Evolutionary conservation across 176 grass and related monocot species (phyloP).

Genomic region (Ananas comosus): DNA sequence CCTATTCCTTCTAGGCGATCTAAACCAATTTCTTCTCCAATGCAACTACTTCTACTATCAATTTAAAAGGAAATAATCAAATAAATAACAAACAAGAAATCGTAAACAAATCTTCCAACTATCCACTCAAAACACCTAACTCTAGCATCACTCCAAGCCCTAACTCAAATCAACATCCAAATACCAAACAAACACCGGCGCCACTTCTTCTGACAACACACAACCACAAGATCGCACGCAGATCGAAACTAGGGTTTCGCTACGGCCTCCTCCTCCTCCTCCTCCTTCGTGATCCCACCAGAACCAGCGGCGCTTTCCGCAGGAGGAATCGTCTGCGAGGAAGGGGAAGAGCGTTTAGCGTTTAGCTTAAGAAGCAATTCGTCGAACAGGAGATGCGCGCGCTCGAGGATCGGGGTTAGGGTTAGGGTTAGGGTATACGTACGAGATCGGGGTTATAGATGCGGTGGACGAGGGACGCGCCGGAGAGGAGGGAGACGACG

Average conservation of each 20-base stretch:
- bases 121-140: slow-evolving; percentile 39
- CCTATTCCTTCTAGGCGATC: too few species aligned
- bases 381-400: slow-evolving; percentile 25
- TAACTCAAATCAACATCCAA: not conserved
- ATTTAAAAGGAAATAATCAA: too few species aligned
- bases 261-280: not conserved
- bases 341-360: slow-evolving; percentile 6
- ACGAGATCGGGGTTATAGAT: slow-evolving; percentile 59
- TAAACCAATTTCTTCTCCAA: too few species aligned
- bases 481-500: slow-evolving; percentile 38
- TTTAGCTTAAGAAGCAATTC: slow-evolving; percentile 24
- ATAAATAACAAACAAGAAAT: too few species aligned
- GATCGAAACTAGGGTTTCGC: not conserved
- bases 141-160: slow-evolving; percentile 39
- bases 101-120: too few species aligned
- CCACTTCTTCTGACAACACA: not conserved
- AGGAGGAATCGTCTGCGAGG: slow-evolving; percentile 5
- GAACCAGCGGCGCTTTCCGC: not conserved
- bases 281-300: not conserved
- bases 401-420: slow-evolving; percentile 1
- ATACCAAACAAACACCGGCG: not conserved
- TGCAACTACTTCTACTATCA: too few species aligned
- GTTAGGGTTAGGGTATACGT: not conserved
- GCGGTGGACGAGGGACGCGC: slow-evolving; percentile 41
- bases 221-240: not conserved